A percentile compares a stretch with the other conserved stretches of the same genome.
phyloP scores from a whole-genome alignment of 2,329 filamentous ascomycete genomes.

The Eurotiales sp. region DNA sequence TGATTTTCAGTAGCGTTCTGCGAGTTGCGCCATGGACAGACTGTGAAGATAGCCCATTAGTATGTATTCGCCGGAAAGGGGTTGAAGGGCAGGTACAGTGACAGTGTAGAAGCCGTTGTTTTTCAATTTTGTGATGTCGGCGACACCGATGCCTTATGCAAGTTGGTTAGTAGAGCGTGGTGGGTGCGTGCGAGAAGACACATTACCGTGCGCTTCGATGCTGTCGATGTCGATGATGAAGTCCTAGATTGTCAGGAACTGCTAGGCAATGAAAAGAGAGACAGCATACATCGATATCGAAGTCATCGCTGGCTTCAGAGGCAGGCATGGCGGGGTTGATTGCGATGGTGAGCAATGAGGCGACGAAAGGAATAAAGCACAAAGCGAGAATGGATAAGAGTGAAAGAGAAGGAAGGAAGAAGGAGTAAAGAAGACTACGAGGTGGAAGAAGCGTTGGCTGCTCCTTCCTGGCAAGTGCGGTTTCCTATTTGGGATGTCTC shows the following conservation, averaged over 20 bases:
- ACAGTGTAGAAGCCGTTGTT: constrained; percentile 61
- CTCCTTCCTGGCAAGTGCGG: constrained; percentile 3
- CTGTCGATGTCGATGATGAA: constrained; percentile 65
- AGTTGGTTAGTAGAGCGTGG: background rate
- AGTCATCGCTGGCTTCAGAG: constrained; percentile 52
- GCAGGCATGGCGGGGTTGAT: constrained; percentile 49
- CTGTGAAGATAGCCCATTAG: constrained; percentile 35
- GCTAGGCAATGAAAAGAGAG: constrained; percentile 4
- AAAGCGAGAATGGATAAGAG: background rate
- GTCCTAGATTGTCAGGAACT: constrained; percentile 36
- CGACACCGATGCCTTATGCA: constrained; percentile 55
- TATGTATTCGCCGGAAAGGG: background rate
- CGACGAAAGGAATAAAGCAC: too few species aligned
- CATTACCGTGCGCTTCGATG: constrained; percentile 63
- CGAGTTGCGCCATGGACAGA: constrained; percentile 59
- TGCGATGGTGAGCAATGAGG: too few species aligned
- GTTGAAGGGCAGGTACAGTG: constrained; percentile 41
- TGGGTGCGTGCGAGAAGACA: background rate
- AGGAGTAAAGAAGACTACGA: background rate
- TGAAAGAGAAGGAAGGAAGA: background rate
- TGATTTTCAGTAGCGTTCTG: constrained; percentile 61
- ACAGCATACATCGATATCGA: constrained; percentile 45
- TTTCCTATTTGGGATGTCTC: background rate
- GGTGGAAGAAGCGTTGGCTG: background rate
- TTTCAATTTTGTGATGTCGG: constrained; percentile 65